Percentiles rank a stretch among this genome's conserved stretches.
These are phyloP conservation scores for Boechera stricta DNA, from an alignment of 345 rosid genomes.

Conservation along the genomic window DNA sequence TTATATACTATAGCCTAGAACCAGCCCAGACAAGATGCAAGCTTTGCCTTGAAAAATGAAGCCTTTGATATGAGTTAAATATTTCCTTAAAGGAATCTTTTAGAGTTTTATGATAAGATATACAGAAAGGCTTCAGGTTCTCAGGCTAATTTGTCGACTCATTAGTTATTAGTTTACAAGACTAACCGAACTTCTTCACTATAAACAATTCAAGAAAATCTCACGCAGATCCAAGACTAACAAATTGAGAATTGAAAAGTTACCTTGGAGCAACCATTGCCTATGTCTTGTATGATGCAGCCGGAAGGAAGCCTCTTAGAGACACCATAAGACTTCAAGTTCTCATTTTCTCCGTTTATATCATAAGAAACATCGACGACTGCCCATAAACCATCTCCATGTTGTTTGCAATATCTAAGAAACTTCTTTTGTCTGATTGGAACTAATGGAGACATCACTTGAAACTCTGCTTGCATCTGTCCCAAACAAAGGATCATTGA, in stretches of 20 bases:
- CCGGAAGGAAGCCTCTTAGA: conserved; percentile 81
- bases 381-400: conserved; percentile 67
- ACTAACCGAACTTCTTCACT: background rate
- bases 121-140: conserved; percentile 47
- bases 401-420: conserved; percentile 78
- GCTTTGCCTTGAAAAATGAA: conserved; percentile 43
- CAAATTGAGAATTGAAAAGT: background rate
- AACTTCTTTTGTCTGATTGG: conserved; percentile 63
- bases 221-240: conserved; percentile 33
- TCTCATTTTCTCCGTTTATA: conserved; percentile 46
- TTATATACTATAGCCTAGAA: conserved; percentile 15
- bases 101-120: conserved; percentile 40
- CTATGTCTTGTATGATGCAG: conserved; percentile 71
- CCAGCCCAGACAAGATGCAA: conserved; percentile 43
- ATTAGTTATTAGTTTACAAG: conserved; percentile 12
- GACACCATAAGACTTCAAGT: conserved; percentile 29
- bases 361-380: conserved; percentile 75
- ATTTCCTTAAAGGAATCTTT: conserved; percentile 39
- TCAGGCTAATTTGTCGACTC: conserved; percentile 42
- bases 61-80: conserved; percentile 22
- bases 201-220: conserved; percentile 28
- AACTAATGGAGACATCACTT: conserved; percentile 72
- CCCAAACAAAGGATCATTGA: conserved; percentile 16
- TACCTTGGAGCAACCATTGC: conserved; percentile 75
- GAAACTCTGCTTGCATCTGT: conserved; percentile 75